Evolutionary conservation across 2,329 filamentous ascomycete genomes (phyloP), one percentile per base, ranked within the genome.

Genomic region (Acrodontium crateriforme): DNA sequence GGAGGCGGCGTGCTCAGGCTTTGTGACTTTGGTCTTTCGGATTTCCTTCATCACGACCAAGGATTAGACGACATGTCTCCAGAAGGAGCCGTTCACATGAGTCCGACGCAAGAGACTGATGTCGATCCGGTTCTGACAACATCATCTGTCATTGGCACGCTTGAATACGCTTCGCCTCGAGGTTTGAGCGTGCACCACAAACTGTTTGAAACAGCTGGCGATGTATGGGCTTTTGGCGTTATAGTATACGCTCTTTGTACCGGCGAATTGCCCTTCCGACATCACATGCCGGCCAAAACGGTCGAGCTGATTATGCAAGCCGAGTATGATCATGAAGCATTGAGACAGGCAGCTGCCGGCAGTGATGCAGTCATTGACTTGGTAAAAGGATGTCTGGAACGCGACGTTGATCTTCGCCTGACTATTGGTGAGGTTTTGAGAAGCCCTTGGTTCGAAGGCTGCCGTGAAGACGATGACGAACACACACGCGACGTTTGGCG

Each of bases 1-100:
- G 56, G 65, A 19, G 62, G 65, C 10, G 71, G 69, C 6, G 64
- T 65, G 18, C 45, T 78, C 5, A 63, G 74, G 4, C 59, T 78
- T 4, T 77, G 72, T 49, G 74, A 78, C 45, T 78, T 78, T 44
- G 74, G 74, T 25, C 73, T 78, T 58, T 71, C 74, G 9, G 73
- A 78, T 45, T 78, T 74, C 56, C 63, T 77, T 37, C 61, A 63
- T 13, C 35, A 15, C 27, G 7, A 41, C 34, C 29, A 37, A 10
- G 20, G 13, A 10, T 12, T 40, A 19, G 40, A 44, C 28, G 33
- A 39, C 25, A 20, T 25, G 17, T 9, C 17, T 5, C 8, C 16
- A 19, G 7, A 32, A 38, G 16, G 34, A 35, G 16, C 19, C 36
- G 4, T 40, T 35, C 3, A 25, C 38, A 6, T 38, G 35, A 4